A percentile compares a stretch with the other conserved stretches of the same genome.
Evolutionary conservation across 139 green algal species (phyloP).

Genomic region (Tetraselmis chui): DNA sequence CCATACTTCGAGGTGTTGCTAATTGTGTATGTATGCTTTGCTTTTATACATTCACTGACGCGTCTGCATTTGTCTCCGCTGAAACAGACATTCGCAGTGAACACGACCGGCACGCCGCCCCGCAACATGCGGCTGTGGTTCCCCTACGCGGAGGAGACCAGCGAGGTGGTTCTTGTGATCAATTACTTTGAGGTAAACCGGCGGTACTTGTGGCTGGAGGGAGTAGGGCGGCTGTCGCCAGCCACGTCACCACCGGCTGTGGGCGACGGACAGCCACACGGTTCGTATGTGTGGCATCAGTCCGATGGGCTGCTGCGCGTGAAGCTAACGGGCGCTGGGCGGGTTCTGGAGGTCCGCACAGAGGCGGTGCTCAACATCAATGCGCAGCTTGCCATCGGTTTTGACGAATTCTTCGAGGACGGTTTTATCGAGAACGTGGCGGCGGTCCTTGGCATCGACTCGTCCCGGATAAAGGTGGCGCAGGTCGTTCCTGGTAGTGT

Average conservation of each 20-base stretch:
- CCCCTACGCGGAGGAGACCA: neutral
- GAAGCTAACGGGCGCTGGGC: constrained; percentile 3
- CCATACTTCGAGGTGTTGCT: too few relatives aligned
- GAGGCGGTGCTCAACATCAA: constrained; percentile 9
- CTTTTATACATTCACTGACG: too few relatives aligned
- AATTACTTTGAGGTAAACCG: constrained; percentile 18
- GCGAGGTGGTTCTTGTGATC: constrained; percentile 9
- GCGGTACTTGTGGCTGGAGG: constrained; percentile 9
- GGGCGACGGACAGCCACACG: constrained; percentile 2
- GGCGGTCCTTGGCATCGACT: constrained; percentile 11
- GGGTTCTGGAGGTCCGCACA: constrained; percentile 10
- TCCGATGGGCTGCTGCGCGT: neutral
- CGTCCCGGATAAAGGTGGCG: constrained; percentile 7
- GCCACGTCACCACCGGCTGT: neutral
- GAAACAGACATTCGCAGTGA: neutral
- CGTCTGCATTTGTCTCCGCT: too few relatives aligned
- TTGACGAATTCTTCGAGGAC: constrained; percentile 18
- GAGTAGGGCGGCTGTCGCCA: constrained; percentile 1
- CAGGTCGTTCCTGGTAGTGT: constrained; percentile 1
- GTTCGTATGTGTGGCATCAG: constrained; percentile 19
- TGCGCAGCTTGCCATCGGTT: constrained; percentile 1
- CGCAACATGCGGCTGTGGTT: constrained; percentile 1
- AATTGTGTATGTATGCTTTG: too few relatives aligned
- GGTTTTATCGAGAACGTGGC: constrained; percentile 13
- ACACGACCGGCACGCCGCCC: constrained; percentile 18